Evolutionary conservation across 495 filamentous ascomycete species (phyloP).

Genomic region (Hypoxylon rickii): DNA sequence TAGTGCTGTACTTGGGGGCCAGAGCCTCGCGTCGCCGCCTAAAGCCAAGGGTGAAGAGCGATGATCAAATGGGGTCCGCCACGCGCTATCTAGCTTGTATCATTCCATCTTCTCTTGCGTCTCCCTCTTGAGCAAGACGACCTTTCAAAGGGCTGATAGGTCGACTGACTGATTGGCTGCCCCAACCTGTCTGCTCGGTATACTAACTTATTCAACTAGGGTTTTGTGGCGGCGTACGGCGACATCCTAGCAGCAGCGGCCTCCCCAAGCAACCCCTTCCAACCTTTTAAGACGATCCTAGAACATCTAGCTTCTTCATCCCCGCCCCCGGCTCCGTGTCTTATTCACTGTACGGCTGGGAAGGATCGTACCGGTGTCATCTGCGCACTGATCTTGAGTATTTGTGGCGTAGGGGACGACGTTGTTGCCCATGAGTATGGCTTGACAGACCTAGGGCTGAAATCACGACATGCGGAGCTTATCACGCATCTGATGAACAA

Average conservation of each 20-base stretch:
- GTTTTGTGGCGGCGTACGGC: slow-evolving; percentile 59
- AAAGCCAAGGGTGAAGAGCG: slow-evolving; percentile 1
- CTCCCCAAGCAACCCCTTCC: slow-evolving; percentile 37
- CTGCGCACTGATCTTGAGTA: slow-evolving; percentile 59
- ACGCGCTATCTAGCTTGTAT: slow-evolving; percentile 16
- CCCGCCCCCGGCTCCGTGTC: slow-evolving; percentile 35
- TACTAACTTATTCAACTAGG: slow-evolving; percentile 34
- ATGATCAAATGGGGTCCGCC: slow-evolving; percentile 22
- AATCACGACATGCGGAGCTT: slow-evolving; percentile 47
- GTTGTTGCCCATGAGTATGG: slow-evolving; percentile 66
- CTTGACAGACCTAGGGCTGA: slow-evolving; percentile 61
- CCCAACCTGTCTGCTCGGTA: slow-evolving; percentile 2
- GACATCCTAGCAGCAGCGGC: slow-evolving; percentile 52
- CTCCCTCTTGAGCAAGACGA: not conserved
- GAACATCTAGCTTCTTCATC: slow-evolving; percentile 44
- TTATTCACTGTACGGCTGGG: slow-evolving; percentile 58
- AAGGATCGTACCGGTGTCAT: slow-evolving; percentile 70
- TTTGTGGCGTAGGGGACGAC: slow-evolving; percentile 61
- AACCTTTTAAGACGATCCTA: slow-evolving; percentile 49
- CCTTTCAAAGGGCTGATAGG: slow-evolving; percentile 6
- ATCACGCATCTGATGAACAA: slow-evolving; percentile 49
- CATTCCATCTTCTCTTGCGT: not conserved
- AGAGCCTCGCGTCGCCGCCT: not conserved
- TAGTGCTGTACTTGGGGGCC: slow-evolving; percentile 22
- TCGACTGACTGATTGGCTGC: not conserved